These are phyloP conservation scores for Smittium mucronatum DNA, from an alignment of 371 early-diverging fungal genomes.

Conservation along the genomic window DNA sequence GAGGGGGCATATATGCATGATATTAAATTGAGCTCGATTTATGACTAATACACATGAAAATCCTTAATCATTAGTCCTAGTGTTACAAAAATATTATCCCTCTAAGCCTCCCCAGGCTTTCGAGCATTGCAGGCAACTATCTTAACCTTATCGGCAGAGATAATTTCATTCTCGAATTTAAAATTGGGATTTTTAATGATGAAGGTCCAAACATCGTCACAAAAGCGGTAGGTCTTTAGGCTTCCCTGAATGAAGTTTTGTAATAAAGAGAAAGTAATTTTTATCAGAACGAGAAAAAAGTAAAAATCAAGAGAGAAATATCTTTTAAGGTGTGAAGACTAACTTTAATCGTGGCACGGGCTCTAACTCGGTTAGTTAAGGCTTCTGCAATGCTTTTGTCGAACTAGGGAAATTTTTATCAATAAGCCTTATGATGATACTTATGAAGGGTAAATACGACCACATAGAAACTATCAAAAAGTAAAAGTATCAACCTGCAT, in stretches of 20 bases:
- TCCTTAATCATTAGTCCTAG: too few relatives aligned
- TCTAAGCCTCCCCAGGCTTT: slow-evolving; percentile 25
- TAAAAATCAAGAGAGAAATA: too few relatives aligned
- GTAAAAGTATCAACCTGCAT: slow-evolving; percentile 27
- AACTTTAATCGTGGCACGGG: slow-evolving; percentile 49
- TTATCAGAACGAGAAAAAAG: too few relatives aligned
- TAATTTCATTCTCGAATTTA: slow-evolving; percentile 67
- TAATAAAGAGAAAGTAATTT: too few relatives aligned
- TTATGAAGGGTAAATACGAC: neutral
- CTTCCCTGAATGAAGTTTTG: too few relatives aligned
- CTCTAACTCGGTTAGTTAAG: slow-evolving; percentile 46
- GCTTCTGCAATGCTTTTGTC: slow-evolving; percentile 64
- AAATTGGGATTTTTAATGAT: slow-evolving; percentile 74
- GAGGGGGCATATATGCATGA: too few relatives aligned
- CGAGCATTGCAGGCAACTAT: slow-evolving; percentile 78
- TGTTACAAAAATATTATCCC: neutral
- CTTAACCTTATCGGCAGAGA: slow-evolving; percentile 76
- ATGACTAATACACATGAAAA: too few relatives aligned
- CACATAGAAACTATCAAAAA: neutral
- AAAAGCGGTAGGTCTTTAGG: slow-evolving; percentile 76
- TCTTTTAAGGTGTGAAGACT: too few relatives aligned
- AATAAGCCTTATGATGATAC: too few relatives aligned
- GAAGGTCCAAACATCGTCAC: slow-evolving; percentile 96
- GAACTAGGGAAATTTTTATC: too few relatives aligned
- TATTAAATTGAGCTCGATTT: too few relatives aligned